Conservation (phyloP, 139 green algal species). For the Haematococcus sp. region DNA sequence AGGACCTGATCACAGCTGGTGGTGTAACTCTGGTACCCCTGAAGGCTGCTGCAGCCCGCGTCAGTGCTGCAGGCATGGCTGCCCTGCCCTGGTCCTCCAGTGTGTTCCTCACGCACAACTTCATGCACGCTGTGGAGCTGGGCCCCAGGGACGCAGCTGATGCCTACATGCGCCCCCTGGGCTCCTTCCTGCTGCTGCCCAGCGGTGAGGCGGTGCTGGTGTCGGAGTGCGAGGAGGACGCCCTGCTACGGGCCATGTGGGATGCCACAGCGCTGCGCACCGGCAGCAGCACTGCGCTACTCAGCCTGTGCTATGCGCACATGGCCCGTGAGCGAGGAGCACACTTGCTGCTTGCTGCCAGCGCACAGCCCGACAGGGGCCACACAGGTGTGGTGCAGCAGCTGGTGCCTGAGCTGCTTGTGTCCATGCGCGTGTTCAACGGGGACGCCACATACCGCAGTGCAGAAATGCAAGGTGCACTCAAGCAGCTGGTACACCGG, state of each 20-base stretch:
- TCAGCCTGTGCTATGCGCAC: neutral
- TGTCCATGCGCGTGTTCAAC: slow-evolving; percentile 38
- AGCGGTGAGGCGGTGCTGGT: slow-evolving; percentile 37
- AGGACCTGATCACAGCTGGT: neutral
- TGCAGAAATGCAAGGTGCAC: neutral
- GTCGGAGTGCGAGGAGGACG: slow-evolving; percentile 56
- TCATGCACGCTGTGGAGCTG: slow-evolving; percentile 4
- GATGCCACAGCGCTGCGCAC: neutral
- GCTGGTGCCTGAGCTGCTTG: slow-evolving; percentile 1
- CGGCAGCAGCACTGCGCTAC: neutral
- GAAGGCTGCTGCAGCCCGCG: neutral
- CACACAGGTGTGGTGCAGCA: too few relatives aligned
- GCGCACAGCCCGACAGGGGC: too few relatives aligned
- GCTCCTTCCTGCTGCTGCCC: slow-evolving; percentile 34
- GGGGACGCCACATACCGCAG: slow-evolving; percentile 29
- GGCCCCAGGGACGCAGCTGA: neutral
- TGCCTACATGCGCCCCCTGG: slow-evolving; percentile 41
- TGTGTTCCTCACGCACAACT: slow-evolving; percentile 42
- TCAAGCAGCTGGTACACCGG: slow-evolving; percentile 27
- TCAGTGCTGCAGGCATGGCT: neutral
- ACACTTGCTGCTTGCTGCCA: too few relatives aligned
- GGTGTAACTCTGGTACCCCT: neutral
- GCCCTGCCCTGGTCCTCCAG: slow-evolving; percentile 8
- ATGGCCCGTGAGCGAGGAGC: neutral
- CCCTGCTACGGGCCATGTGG: slow-evolving; percentile 16